Conservation (phyloP, 345 rosid genomes). For the Moricandia arvensis region DNA sequence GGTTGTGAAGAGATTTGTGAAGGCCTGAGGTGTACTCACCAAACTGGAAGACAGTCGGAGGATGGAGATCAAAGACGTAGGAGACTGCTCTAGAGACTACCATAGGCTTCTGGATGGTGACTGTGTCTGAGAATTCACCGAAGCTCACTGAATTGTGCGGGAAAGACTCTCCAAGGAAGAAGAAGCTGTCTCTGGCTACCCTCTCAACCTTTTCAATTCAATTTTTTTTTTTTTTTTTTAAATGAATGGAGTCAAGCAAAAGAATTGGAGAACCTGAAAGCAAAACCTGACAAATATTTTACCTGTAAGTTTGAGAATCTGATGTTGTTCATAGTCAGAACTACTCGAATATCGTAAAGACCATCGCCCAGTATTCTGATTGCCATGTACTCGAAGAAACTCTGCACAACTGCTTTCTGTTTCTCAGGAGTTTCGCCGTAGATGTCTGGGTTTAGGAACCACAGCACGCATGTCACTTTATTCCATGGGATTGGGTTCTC, state of each 20-base stretch:
- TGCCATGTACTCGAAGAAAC: constrained; percentile 73
- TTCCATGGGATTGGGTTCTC: constrained; percentile 64
- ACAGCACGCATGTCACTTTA: constrained; percentile 58
- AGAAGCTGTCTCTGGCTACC: constrained; percentile 76
- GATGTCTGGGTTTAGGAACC: constrained; percentile 64
- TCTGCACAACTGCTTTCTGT: constrained; percentile 54
- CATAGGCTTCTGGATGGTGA: constrained; percentile 52
- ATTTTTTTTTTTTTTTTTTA: too few relatives aligned
- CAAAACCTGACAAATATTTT: constrained; percentile 8
- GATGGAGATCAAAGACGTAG: constrained; percentile 62
- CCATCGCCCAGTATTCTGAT: constrained; percentile 59
- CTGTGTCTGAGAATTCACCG: constrained; percentile 49
- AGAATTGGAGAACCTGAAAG: neutral
- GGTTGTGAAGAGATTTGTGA: constrained; percentile 35
- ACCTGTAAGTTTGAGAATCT: constrained; percentile 76
- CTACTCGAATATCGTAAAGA: constrained; percentile 49
- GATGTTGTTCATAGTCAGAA: constrained; percentile 76
- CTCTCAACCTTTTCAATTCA: constrained; percentile 87
- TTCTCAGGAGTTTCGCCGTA: constrained; percentile 47
- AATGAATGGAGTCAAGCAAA: neutral
- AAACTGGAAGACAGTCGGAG: constrained; percentile 56
- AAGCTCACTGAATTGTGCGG: constrained; percentile 62
- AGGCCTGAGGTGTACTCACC: constrained; percentile 47
- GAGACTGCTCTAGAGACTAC: constrained; percentile 58
- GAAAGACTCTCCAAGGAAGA: constrained; percentile 71